phyloP scores from a whole-genome alignment of 345 rosid genomes.

The Cardamine chenopodiifolia region DNA sequence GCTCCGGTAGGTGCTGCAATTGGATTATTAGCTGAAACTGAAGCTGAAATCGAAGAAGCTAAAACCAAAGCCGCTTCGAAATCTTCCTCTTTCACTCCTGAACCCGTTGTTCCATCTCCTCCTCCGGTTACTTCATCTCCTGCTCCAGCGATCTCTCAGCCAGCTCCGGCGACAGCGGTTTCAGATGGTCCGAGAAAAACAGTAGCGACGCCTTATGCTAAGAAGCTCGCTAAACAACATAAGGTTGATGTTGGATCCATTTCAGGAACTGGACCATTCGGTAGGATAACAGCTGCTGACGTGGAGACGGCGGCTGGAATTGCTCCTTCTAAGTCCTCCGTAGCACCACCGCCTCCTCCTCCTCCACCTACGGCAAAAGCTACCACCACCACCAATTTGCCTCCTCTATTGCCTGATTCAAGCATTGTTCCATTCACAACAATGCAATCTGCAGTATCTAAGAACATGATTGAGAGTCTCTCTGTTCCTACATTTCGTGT shows the following conservation, averaged over 20 bases:
- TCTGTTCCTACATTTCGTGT: slow-evolving; percentile 89
- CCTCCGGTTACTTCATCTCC: slow-evolving; percentile 56
- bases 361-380: slow-evolving; percentile 38
- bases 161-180: slow-evolving; percentile 36
- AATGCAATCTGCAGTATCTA: slow-evolving; percentile 86
- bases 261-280: slow-evolving; percentile 75
- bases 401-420: slow-evolving; percentile 64
- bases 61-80: slow-evolving; percentile 65
- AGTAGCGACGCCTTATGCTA: slow-evolving; percentile 80
- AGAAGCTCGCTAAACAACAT: slow-evolving; percentile 88
- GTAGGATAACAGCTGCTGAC: slow-evolving; percentile 78
- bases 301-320: slow-evolving; percentile 82
- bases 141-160: slow-evolving; percentile 49
- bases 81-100: slow-evolving; percentile 44
- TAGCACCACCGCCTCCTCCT: slow-evolving; percentile 39
- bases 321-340: slow-evolving; percentile 52
- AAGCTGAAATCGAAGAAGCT: slow-evolving; percentile 87
- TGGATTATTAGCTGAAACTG: slow-evolving; percentile 82
- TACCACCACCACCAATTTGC: slow-evolving; percentile 39
- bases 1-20: slow-evolving; percentile 93
- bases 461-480: slow-evolving; percentile 87
- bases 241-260: slow-evolving; percentile 72
- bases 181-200: slow-evolving; percentile 61
- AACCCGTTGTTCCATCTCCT: slow-evolving; percentile 50
- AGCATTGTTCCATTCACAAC: slow-evolving; percentile 81